These are phyloP conservation scores for Elsinoe batatas DNA, from an alignment of 2,329 filamentous ascomycete species.

Conservation along the genomic window DNA sequence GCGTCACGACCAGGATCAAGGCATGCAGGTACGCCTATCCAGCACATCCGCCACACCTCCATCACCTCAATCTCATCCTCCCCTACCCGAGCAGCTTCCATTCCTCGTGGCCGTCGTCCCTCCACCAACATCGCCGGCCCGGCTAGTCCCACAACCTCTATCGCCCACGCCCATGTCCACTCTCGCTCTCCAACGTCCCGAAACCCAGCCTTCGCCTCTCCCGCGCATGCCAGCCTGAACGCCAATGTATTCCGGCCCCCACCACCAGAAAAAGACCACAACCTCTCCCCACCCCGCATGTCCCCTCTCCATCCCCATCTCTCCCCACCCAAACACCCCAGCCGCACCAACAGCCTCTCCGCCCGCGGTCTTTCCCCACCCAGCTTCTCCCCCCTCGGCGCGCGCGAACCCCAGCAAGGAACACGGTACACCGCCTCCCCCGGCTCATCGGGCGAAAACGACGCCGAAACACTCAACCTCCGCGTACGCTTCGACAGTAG, in stretches of 20 bases:
- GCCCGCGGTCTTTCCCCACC: neutral
- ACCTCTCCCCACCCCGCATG: slow-evolving; percentile 7
- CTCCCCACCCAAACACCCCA: neutral
- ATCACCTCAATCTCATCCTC: slow-evolving; percentile 12
- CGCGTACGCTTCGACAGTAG: slow-evolving; percentile 3
- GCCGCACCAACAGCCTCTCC: neutral
- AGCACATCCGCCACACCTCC: slow-evolving; percentile 15
- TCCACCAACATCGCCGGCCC: neutral
- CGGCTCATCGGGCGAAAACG: neutral
- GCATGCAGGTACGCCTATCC: slow-evolving; percentile 17
- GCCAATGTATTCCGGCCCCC: slow-evolving; percentile 25
- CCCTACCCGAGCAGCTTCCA: neutral
- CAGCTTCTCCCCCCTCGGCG: neutral
- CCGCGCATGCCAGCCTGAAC: neutral
- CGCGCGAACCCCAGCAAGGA: neutral
- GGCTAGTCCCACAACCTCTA: neutral
- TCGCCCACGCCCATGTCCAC: neutral
- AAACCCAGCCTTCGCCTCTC: neutral
- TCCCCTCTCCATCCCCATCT: neutral
- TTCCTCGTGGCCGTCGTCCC: slow-evolving; percentile 4
- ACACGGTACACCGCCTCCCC: neutral
- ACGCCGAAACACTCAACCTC: slow-evolving; percentile 10
- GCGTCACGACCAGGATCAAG: slow-evolving; percentile 18
- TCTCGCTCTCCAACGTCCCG: neutral
- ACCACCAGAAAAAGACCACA: slow-evolving; percentile 23